Conservation (phyloP, 108 stramenopile species). For the Fistulifera solaris region DNA sequence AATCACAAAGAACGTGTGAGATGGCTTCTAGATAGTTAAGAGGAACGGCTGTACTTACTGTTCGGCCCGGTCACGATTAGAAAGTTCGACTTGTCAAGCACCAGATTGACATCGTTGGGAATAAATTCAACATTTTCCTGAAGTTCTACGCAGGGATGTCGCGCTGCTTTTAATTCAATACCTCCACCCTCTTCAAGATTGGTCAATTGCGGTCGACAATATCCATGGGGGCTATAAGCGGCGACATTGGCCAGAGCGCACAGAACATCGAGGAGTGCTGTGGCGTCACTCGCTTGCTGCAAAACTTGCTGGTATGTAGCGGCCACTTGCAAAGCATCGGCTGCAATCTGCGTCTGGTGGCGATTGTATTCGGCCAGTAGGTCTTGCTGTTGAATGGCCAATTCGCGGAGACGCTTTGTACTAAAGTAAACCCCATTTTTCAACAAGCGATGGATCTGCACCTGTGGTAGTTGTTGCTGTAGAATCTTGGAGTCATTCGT, state of each 20-base stretch:
- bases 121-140: slow-evolving; percentile 89
- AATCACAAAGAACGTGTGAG: slow-evolving; percentile 1
- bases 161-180: slow-evolving; percentile 70
- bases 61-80: slow-evolving; percentile 95
- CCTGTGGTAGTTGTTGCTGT: slow-evolving; percentile 18
- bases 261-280: slow-evolving; percentile 83
- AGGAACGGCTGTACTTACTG: slow-evolving; percentile 14
- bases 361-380: slow-evolving; percentile 61
- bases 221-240: slow-evolving; percentile 66
- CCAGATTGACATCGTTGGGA: slow-evolving; percentile 85
- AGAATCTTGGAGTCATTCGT: slow-evolving; percentile 67
- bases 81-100: slow-evolving; percentile 61
- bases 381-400: slow-evolving; percentile 54
- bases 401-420: slow-evolving; percentile 53
- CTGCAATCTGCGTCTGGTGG: slow-evolving; percentile 61
- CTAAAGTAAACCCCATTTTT: slow-evolving; percentile 96
- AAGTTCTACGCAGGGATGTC: slow-evolving; percentile 96
- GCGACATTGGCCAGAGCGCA: slow-evolving; percentile 79
- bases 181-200: slow-evolving; percentile 67
- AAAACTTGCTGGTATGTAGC: slow-evolving; percentile 79
- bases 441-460: slow-evolving; percentile 66
- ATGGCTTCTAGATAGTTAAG: no score
- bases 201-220: slow-evolving; percentile 84
- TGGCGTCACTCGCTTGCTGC: slow-evolving; percentile 40
- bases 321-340: slow-evolving; percentile 72